Percentiles rank a stretch among this genome's conserved stretches.
These are phyloP conservation scores for Rhodotorula sp. DNA, from an alignment of 1,284 basidiomycete genomes.

Conservation along the genomic window DNA sequence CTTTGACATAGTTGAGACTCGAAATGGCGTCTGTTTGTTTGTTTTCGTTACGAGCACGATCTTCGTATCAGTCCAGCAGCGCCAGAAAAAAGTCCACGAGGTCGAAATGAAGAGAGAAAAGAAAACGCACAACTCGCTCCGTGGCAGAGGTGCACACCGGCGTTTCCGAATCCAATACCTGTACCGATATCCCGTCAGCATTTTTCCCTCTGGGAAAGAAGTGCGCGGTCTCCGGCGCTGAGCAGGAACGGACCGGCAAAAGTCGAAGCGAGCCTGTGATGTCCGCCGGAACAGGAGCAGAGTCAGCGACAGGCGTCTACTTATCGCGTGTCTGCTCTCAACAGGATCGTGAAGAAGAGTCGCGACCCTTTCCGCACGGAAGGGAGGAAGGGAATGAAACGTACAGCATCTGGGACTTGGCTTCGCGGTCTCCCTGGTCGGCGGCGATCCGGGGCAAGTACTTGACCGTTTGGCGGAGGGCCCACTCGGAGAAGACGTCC, in stretches of 20 bases:
- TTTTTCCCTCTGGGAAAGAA: too few species aligned
- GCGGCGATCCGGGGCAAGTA: slow-evolving; percentile 83
- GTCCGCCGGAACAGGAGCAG: neutral
- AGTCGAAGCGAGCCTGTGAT: slow-evolving; percentile 7
- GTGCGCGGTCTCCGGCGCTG: rapidly evolving
- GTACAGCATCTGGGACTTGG: slow-evolving; percentile 79
- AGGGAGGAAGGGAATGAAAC: too few species aligned
- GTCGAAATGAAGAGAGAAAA: neutral
- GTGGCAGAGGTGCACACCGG: slow-evolving; percentile 16
- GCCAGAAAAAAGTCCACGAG: slow-evolving; percentile 56
- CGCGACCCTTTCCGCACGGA: too few species aligned
- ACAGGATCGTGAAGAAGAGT: too few species aligned
- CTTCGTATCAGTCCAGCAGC: slow-evolving; percentile 76
- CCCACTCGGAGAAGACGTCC: slow-evolving; percentile 95
- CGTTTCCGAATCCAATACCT: slow-evolving; percentile 15
- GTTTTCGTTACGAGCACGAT: too few species aligned
- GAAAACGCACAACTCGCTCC: neutral
- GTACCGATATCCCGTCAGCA: too few species aligned
- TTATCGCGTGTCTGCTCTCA: too few species aligned
- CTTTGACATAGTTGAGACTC: slow-evolving; percentile 69
- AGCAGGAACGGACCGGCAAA: neutral
- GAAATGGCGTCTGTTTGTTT: slow-evolving; percentile 70
- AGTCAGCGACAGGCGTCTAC: neutral
- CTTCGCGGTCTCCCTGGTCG: slow-evolving; percentile 73
- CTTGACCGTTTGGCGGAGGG: slow-evolving; percentile 82